Conservation (phyloP, 2,329 filamentous ascomycete species). For the Claviceps spartinae region DNA sequence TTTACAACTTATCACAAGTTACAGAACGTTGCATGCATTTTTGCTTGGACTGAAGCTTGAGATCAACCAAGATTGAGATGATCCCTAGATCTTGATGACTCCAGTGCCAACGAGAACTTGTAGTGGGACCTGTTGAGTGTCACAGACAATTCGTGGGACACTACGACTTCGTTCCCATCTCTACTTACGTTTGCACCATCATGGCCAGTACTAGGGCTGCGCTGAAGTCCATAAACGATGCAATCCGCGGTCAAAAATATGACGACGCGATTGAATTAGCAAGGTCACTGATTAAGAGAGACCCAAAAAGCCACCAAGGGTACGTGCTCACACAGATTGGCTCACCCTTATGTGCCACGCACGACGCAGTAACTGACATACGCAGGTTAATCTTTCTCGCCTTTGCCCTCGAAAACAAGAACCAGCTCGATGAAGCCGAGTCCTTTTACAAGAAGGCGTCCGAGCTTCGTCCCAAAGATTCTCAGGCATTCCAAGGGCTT, state of each 20-base stretch:
- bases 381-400: constrained; percentile 66
- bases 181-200: not conserved
- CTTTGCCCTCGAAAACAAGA: constrained; percentile 68
- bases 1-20: no score
- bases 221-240: constrained; percentile 68
- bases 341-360: no score
- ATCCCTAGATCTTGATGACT: not conserved
- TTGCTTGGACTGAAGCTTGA: not conserved
- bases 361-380: constrained; percentile 5
- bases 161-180: not conserved
- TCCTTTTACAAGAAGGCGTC: constrained; percentile 62
- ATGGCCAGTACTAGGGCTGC: constrained; percentile 54
- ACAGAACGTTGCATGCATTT: not conserved
- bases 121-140: not conserved
- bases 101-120: not conserved
- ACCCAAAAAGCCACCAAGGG: constrained; percentile 72
- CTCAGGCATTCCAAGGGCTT: constrained; percentile 84
- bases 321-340: constrained; percentile 26
- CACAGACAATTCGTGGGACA: not conserved
- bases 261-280: constrained; percentile 60
- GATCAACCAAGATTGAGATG: not conserved
- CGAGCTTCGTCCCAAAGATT: constrained; percentile 56
- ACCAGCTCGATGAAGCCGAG: constrained; percentile 59
- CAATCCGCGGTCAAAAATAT: constrained; percentile 66
- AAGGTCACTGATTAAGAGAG: constrained; percentile 53